Conservation (phyloP, 257 asterid species). For the Marsdenia floribunda region DNA sequence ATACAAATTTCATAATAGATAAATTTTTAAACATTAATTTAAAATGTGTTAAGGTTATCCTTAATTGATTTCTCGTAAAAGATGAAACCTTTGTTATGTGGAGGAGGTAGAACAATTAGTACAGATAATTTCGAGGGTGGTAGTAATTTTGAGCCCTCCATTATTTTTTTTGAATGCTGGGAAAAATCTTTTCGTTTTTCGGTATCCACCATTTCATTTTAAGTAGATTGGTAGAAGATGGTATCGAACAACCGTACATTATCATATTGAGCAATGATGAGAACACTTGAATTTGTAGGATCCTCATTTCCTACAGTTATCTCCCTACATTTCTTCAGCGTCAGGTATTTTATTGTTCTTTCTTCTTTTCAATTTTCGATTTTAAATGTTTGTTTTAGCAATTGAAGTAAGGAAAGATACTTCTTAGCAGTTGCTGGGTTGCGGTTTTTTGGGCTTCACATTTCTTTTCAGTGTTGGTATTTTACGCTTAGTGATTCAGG, state of each 20-base stretch:
- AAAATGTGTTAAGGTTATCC: too few relatives aligned
- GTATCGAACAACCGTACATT: neutral
- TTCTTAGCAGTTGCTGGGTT: neutral
- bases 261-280: neutral
- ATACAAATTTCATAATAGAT: too few relatives aligned
- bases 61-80: too few relatives aligned
- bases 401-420: neutral
- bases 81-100: too few relatives aligned
- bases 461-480: neutral
- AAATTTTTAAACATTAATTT: too few relatives aligned
- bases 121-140: too few relatives aligned
- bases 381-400: neutral
- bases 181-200: neutral
- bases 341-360: conserved; percentile 9
- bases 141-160: too few relatives aligned
- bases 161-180: neutral
- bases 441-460: neutral
- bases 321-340: conserved; percentile 7
- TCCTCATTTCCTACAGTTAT: conserved; percentile 14
- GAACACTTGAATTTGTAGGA: neutral
- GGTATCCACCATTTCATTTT: neutral
- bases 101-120: too few relatives aligned
- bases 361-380: neutral
- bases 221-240: neutral
- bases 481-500: neutral